Evolutionary conservation across 2,329 filamentous ascomycete species (phyloP), one percentile per base, ranked within the genome.

Genomic region (Lachnellula hyalina): DNA sequence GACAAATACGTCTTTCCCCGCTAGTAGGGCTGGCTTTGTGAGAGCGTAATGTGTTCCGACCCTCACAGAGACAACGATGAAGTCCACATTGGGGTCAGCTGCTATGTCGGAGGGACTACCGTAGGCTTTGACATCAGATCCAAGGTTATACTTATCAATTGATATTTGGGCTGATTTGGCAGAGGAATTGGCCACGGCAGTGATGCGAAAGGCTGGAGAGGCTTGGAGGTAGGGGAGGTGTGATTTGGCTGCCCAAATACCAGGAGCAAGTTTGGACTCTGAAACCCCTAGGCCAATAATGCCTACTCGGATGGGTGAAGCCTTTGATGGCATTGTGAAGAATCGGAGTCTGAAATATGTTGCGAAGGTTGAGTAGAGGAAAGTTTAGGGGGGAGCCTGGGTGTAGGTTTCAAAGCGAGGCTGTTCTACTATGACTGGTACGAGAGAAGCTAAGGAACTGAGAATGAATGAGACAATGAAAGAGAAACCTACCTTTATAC

Each of bases 191-290:
- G 73, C 71, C 2, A 80, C 65, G 4, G 76, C 77, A 5, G 72
- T 70, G 53, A 80, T 71, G 25, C 72, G 65, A 63, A 77, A 80
- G 8, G 67, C 63, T 6, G 60, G 51, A 4, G 56, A 60, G 19
- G 52, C 51, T 4, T 44, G 44, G 15, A 62, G 50, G 42, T 35
- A 55, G 0, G 84, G 81, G 0, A 86, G 74, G 62, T 86, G 83
- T 2, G 77, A 80, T 25, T 64, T 61, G 34, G 70, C 72, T 2
- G 80, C 81, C 82, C 82, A 86, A 0, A 51, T 25, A 7, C 64
- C 67, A 0, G 58, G 53, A 21, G 32, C 40, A 12, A 47, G 36
- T 14, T 7, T 32, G n/a, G 40, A 36, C n/a, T 11, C 12, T 23
- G 25, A 28, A 23, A 25, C 21, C 14, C 53, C 36, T 14, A 63